Percentiles rank a stretch among this genome's conserved stretches.
Conservation (phyloP, 345 rosid species). For the Angophora floribunda region DNA sequence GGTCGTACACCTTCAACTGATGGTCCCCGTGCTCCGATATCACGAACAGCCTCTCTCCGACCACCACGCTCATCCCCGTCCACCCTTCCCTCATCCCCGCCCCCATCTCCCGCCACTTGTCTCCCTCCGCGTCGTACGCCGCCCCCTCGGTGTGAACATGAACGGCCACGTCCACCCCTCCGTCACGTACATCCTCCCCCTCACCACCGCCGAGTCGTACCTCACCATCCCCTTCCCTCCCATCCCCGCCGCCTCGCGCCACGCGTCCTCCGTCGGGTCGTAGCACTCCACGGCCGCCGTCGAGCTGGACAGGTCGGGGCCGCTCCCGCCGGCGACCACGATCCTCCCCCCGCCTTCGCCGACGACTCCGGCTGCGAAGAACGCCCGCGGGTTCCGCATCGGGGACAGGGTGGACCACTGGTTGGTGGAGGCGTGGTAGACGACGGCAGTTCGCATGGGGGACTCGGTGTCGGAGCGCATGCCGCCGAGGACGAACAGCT, state of each 20-base stretch:
- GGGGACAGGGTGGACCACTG: slow-evolving; percentile 49
- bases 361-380: slow-evolving; percentile 31
- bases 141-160: slow-evolving; percentile 37
- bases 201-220: slow-evolving; percentile 66
- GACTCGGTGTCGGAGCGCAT: slow-evolving; percentile 26
- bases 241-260: slow-evolving; percentile 28
- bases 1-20: slow-evolving; percentile 47
- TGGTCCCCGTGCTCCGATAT: slow-evolving; percentile 61
- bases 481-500: slow-evolving; percentile 65
- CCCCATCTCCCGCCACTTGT: slow-evolving; percentile 60
- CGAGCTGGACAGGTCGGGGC: slow-evolving; percentile 10
- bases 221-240: slow-evolving; percentile 21
- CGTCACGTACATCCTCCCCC: slow-evolving; percentile 37
- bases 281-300: slow-evolving; percentile 44
- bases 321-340: slow-evolving; percentile 57
- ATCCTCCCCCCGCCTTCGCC: slow-evolving; percentile 31
- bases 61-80: slow-evolving; percentile 52
- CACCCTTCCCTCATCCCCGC: slow-evolving; percentile 68
- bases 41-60: slow-evolving; percentile 32
- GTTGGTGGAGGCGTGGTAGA: slow-evolving; percentile 40
- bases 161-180: slow-evolving; percentile 94
- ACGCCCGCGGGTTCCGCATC: slow-evolving; percentile 47
- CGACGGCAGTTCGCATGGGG: slow-evolving; percentile 14
- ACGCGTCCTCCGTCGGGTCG: slow-evolving; percentile 32
- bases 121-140: slow-evolving; percentile 26